Percentiles rank a stretch among this genome's conserved stretches.
phyloP scores from a whole-genome alignment of 2,329 filamentous ascomycete genomes.

The Colletotrichum higginsianum region DNA sequence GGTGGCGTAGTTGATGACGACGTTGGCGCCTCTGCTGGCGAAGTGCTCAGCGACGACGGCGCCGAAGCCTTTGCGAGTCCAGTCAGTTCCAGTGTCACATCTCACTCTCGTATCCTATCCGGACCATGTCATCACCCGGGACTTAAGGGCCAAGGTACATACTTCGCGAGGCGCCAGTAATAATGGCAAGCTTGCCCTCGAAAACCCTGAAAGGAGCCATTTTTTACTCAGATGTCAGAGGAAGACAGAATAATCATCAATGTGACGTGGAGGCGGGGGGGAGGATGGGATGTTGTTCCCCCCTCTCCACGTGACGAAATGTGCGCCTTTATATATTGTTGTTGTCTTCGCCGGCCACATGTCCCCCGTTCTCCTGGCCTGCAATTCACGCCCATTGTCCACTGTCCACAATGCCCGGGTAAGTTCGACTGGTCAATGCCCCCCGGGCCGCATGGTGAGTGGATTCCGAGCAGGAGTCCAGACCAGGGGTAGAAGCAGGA shows the following conservation, averaged over 20 bases:
- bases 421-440: conserved; percentile 2
- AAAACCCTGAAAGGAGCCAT: conserved; percentile 60
- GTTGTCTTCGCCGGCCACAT: too few species aligned
- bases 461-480: conserved; percentile 5
- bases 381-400: too few species aligned
- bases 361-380: too few species aligned
- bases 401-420: too few species aligned
- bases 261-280: conserved; percentile 19
- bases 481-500: conserved; percentile 15
- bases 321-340: conserved; percentile 32
- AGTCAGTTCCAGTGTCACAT: conserved; percentile 15
- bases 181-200: conserved; percentile 82
- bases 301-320: conserved; percentile 31
- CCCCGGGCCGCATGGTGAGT: conserved; percentile 23
- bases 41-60: conserved; percentile 75
- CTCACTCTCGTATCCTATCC: not conserved
- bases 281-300: not conserved
- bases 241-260: conserved; percentile 13
- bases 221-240: conserved; percentile 19
- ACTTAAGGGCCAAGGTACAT: conserved; percentile 43
- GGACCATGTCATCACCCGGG: too few species aligned
- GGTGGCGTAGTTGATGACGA: conserved; percentile 81
- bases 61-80: conserved; percentile 75
- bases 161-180: conserved; percentile 87
- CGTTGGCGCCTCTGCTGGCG: conserved; percentile 77